A percentile compares a stretch with the other conserved stretches of the same genome.
These are phyloP conservation scores for Lachnellula willkommii DNA, from an alignment of 2,329 filamentous ascomycete species.

Conservation along the genomic window DNA sequence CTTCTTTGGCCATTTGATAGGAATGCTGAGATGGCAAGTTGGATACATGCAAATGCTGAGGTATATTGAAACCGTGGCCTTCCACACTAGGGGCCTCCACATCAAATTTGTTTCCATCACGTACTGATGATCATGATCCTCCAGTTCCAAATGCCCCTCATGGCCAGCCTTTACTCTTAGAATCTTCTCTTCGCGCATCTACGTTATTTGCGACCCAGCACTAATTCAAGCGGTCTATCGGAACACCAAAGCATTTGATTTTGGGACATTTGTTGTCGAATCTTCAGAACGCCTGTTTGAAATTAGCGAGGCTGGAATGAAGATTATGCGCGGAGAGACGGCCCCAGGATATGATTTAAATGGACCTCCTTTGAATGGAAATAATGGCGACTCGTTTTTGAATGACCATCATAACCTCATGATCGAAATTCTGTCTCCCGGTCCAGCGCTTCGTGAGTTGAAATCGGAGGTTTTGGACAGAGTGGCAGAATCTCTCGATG, in stretches of 20 bases:
- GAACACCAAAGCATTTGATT: conserved; percentile 37
- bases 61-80: conserved; percentile 27
- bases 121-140: neutral
- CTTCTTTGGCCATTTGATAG: conserved; percentile 42
- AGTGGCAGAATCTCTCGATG: conserved; percentile 32
- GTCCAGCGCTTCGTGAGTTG: conserved; percentile 35
- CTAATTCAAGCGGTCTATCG: conserved; percentile 39
- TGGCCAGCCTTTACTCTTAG: conserved; percentile 40
- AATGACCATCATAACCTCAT: conserved; percentile 35
- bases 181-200: conserved; percentile 40
- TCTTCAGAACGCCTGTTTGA: conserved; percentile 37
- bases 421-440: conserved; percentile 31
- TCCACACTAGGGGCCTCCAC: neutral
- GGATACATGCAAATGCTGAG: conserved; percentile 36
- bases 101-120: neutral
- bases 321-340: conserved; percentile 28
- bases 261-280: conserved; percentile 39
- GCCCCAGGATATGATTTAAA: conserved; percentile 24
- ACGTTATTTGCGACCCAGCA: conserved; percentile 39
- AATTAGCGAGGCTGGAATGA: conserved; percentile 31
- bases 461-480: conserved; percentile 35
- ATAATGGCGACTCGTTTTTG: conserved; percentile 30
- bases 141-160: conserved; percentile 21
- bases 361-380: conserved; percentile 22
- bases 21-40: conserved; percentile 35